Evolutionary conservation across 2,329 filamentous ascomycete genomes (phyloP), one percentile per base, ranked within the genome.

Genomic region (Paraconiothyrium brasiliense): DNA sequence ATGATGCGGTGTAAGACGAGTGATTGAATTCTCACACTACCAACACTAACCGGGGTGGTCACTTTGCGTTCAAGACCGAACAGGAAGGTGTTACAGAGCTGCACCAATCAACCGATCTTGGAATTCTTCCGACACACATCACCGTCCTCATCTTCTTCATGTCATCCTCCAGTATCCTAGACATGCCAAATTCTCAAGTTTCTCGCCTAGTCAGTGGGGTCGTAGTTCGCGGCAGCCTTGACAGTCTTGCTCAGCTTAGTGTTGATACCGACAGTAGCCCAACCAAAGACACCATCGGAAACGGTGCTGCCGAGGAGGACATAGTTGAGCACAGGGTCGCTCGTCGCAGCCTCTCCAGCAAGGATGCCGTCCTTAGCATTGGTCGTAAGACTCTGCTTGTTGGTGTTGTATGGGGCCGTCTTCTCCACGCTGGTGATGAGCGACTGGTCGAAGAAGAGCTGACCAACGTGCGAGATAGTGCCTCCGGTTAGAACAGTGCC

Each of bases 361-460:
- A 85, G 78, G 54, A 87, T 80, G 44, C 59, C 60, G 71, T 89
- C 86, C 0, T 85, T 76, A 16, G 72, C 75, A 67, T 88, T 88
- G 34, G 71, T 75, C 1, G 82, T 86, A 9, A 85, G 54, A 1
- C 57, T 63, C 41, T 78, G 74, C 1, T 10, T 76, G 67, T 80
- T 81, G 55, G 72, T 73, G 54, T 65, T 72, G 70, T 81, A 80
- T 4, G 84, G 83, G 1, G 68, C 63, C 4, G 75, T 76, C 3
- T 72, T 68, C 62, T 86, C 83, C 58, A 89, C 85, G 20, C 76
- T 65, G 39, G 67, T 66, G 68, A 86, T 83, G 4, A 90, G 82
- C 58, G 80, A 78, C 72, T 89, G 84, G 75, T 90, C 87, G 60
- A 87, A 89, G 82, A 87, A 90, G 39, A 87, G 66, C 71, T 90